These are phyloP conservation scores for Clathrospora elynae DNA, from an alignment of 2,329 filamentous ascomycete species.

Conservation along the genomic window DNA sequence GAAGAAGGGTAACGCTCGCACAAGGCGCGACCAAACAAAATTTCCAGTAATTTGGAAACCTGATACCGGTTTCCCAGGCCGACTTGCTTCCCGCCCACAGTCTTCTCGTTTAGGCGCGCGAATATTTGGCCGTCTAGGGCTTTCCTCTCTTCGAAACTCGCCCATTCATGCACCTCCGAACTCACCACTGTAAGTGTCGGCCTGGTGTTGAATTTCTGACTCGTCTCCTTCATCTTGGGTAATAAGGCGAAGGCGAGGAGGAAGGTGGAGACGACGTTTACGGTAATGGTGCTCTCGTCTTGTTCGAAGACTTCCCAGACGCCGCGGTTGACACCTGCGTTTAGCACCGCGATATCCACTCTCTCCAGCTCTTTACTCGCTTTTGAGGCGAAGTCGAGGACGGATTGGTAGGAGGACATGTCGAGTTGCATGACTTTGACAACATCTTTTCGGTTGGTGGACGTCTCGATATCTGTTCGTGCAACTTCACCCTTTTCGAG, in stretches of 20 bases:
- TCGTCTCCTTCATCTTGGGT: constrained; percentile 35
- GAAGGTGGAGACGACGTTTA: constrained; percentile 50
- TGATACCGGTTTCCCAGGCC: constrained; percentile 31
- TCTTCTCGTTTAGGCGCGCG: constrained; percentile 26
- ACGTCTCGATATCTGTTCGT: constrained; percentile 47
- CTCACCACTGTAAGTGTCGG: constrained; percentile 41
- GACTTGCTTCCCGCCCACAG: constrained; percentile 8
- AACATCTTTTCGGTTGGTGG: constrained; percentile 35
- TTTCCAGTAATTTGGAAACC: constrained; percentile 42
- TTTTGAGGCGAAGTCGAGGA: constrained; percentile 42
- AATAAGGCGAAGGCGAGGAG: constrained; percentile 42
- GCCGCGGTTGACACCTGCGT: constrained; percentile 45
- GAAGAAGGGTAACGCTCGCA: constrained; percentile 20
- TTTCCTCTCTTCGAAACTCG: constrained; percentile 32
- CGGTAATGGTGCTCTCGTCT: constrained; percentile 44
- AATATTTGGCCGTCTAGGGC: constrained; percentile 39
- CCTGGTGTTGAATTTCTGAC: constrained; percentile 25
- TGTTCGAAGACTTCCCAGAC: constrained; percentile 34
- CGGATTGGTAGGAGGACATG: constrained; percentile 48
- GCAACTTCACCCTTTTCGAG: constrained; percentile 53
- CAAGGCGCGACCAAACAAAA: constrained; percentile 34
- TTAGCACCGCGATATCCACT: constrained; percentile 48
- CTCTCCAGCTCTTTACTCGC: constrained; percentile 28
- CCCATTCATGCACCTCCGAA: constrained; percentile 40
- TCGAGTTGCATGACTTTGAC: constrained; percentile 57